Evolutionary conservation across 2,329 filamentous ascomycete genomes (phyloP).

Genomic region (Aureobasidium sp.): DNA sequence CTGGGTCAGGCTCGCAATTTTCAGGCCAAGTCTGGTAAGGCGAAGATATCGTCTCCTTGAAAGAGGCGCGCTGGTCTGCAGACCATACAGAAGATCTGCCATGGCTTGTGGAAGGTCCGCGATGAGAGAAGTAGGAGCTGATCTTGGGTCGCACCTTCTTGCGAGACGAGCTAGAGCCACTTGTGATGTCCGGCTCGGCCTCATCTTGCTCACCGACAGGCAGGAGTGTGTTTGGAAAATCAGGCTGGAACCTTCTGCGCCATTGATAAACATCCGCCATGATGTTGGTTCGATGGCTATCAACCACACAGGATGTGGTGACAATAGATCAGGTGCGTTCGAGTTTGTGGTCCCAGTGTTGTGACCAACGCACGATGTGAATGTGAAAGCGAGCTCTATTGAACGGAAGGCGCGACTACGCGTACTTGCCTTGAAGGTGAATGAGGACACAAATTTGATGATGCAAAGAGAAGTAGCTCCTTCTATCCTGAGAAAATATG

Average conservation of each 20-base stretch:
- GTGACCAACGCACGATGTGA: background rate
- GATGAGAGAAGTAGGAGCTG: conserved; percentile 34
- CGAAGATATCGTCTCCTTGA: background rate
- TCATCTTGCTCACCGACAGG: conserved; percentile 21
- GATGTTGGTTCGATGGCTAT: background rate
- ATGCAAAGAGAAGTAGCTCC: background rate
- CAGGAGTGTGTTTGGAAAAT: conserved; percentile 24
- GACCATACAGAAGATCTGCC: conserved; percentile 16
- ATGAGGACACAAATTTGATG: background rate
- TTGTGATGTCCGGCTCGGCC: conserved; percentile 25
- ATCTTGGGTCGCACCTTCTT: conserved; percentile 34
- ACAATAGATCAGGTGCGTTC: background rate
- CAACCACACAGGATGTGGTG: background rate
- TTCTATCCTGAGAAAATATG: background rate
- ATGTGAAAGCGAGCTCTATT: background rate
- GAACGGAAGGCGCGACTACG: background rate
- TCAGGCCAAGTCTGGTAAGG: background rate
- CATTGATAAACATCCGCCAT: conserved; percentile 33
- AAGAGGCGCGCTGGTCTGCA: background rate
- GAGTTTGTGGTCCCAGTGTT: background rate
- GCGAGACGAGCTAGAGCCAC: conserved; percentile 27
- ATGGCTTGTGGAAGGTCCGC: conserved; percentile 20
- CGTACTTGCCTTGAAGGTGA: background rate
- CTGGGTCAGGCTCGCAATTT: conserved; percentile 1
- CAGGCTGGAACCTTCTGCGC: conserved; percentile 30